These are phyloP conservation scores for Clarireedia sp. DNA, from an alignment of 2,329 filamentous ascomycete genomes.

Conservation along the genomic window DNA sequence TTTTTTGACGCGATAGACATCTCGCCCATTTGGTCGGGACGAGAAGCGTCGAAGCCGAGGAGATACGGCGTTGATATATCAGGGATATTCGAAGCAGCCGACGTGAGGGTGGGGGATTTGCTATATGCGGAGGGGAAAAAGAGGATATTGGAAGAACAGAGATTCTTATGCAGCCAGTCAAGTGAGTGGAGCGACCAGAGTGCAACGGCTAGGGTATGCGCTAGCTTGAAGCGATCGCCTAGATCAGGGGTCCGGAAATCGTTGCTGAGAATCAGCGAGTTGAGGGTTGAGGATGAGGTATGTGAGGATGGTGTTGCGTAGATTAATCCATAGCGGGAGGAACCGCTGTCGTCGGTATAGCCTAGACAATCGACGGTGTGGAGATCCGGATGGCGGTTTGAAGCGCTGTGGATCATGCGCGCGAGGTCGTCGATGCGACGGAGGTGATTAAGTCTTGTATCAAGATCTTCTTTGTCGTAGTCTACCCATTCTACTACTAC, in stretches of 20 bases:
- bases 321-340: constrained; percentile 37
- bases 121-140: constrained; percentile 36
- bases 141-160: constrained; percentile 33
- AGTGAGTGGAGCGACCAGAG: constrained; percentile 45
- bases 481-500: constrained; percentile 40
- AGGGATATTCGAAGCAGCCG: constrained; percentile 30
- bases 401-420: constrained; percentile 40
- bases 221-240: constrained; percentile 36
- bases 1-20: constrained; percentile 35
- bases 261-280: constrained; percentile 33
- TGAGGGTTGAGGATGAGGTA: constrained; percentile 33
- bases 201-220: constrained; percentile 36
- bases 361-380: constrained; percentile 41
- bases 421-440: constrained; percentile 40
- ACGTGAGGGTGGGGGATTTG: constrained; percentile 22
- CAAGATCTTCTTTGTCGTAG: constrained; percentile 34
- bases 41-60: constrained; percentile 36
- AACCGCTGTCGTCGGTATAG: constrained; percentile 36
- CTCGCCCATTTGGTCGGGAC: constrained; percentile 32
- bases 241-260: constrained; percentile 39
- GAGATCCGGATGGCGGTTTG: constrained; percentile 38
- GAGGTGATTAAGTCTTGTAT: constrained; percentile 37
- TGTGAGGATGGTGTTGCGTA: constrained; percentile 31
- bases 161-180: constrained; percentile 43
- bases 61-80: constrained; percentile 34